These are phyloP conservation scores for Candida tibetensis DNA, from an alignment of 805 yeast genomes.

Conservation along the genomic window DNA sequence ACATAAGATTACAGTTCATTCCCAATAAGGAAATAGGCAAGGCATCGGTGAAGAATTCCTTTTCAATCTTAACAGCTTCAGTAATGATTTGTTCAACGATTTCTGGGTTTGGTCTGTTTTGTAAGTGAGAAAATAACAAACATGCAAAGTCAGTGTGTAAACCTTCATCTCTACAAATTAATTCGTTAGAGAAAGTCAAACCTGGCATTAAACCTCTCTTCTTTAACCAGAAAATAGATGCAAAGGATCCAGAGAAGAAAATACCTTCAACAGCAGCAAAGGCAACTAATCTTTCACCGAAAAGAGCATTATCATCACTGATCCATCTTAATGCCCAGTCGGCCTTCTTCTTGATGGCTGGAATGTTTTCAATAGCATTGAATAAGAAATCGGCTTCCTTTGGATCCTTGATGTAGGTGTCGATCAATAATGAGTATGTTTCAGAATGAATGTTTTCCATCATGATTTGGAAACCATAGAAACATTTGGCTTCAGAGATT, in stretches of 20 bases:
- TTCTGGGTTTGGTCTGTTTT: slow-evolving; percentile 77
- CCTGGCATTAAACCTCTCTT: slow-evolving; percentile 99
- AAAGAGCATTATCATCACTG: slow-evolving; percentile 78
- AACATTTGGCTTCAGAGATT: slow-evolving; percentile 96
- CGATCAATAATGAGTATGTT: slow-evolving; percentile 92
- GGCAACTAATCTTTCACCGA: slow-evolving; percentile 95
- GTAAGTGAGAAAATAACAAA: slow-evolving; percentile 85
- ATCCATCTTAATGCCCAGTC: slow-evolving; percentile 99
- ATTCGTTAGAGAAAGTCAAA: slow-evolving; percentile 93
- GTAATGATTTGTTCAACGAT: slow-evolving; percentile 84
- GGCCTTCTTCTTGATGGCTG: slow-evolving; percentile 95
- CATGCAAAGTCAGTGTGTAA: slow-evolving; percentile 98
- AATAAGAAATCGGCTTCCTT: slow-evolving; percentile 86
- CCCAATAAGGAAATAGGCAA: slow-evolving; percentile 91
- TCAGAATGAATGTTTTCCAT: slow-evolving; percentile 99
- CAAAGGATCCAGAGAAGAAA: slow-evolving; percentile 97
- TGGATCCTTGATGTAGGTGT: slow-evolving; percentile 94
- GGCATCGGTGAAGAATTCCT: slow-evolving; percentile 92
- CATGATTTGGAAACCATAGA: slow-evolving; percentile 99
- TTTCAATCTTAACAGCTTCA: slow-evolving; percentile 94
- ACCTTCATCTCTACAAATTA: slow-evolving; percentile 98
- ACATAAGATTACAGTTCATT: slow-evolving; percentile 91
- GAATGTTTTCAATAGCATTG: slow-evolving; percentile 95
- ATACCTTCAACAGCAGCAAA: slow-evolving; percentile 99
- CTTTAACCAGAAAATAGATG: slow-evolving; percentile 98